phyloP scores from a whole-genome alignment of 306 rosid genomes.

The Sechiopsis laciniata region DNA sequence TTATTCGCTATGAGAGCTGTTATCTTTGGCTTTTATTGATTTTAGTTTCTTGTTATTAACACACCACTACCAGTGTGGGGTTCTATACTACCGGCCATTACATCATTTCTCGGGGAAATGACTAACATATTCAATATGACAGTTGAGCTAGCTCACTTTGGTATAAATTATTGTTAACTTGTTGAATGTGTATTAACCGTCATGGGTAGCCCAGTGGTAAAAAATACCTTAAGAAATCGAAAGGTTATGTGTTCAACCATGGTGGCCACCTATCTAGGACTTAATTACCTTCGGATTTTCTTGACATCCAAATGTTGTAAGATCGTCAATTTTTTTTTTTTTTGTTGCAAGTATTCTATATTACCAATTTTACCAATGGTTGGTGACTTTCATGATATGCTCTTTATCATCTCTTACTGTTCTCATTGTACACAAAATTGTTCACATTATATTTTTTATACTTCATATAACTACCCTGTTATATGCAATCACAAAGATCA shows the following conservation, averaged over 20 bases:
- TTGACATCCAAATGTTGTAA: too few relatives aligned
- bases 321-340: too few relatives aligned
- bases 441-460: neutral
- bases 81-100: neutral
- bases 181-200: too few relatives aligned
- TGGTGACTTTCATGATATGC: neutral
- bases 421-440: neutral
- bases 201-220: too few relatives aligned
- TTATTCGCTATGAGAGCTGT: neutral
- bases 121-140: too few relatives aligned
- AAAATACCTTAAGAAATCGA: too few relatives aligned
- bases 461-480: neutral
- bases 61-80: neutral
- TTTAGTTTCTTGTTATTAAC: neutral
- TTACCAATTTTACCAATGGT: neutral
- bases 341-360: neutral
- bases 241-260: too few relatives aligned
- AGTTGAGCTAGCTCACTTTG: too few relatives aligned
- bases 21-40: neutral
- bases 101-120: too few relatives aligned
- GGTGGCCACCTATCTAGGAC: too few relatives aligned
- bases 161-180: too few relatives aligned
- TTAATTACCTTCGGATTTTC: too few relatives aligned
- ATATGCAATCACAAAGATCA: constrained; percentile 14
- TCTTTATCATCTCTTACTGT: neutral